A percentile compares a stretch with the other conserved stretches of the same genome.
These are phyloP conservation scores for Diaporthe velutina DNA, from an alignment of 2,329 filamentous ascomycete species.

Conservation along the genomic window DNA sequence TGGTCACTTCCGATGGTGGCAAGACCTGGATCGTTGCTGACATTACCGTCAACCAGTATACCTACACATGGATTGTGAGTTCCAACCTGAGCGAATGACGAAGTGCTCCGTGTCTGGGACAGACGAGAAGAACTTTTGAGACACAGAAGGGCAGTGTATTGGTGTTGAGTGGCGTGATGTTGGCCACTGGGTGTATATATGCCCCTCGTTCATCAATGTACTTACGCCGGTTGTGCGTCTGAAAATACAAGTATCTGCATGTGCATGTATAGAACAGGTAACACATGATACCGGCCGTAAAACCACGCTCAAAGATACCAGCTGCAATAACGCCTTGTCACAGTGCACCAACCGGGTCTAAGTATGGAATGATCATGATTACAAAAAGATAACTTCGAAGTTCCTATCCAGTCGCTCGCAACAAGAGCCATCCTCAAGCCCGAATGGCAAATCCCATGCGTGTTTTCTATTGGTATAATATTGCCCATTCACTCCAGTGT, in stretches of 20 bases:
- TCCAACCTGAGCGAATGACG: no score
- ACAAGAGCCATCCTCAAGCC: conserved; percentile 19
- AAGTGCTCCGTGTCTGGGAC: no score
- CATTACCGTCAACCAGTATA: conserved; percentile 51
- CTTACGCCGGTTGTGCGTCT: background rate
- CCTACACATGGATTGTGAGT: conserved; percentile 15
- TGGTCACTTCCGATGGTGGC: conserved; percentile 49
- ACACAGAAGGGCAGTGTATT: background rate
- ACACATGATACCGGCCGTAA: background rate
- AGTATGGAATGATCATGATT: conserved; percentile 15
- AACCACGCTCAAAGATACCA: background rate
- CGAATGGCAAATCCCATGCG: background rate
- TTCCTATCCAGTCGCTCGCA: conserved; percentile 23
- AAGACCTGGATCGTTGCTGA: conserved; percentile 58
- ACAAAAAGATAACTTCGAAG: conserved; percentile 21
- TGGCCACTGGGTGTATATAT: background rate
- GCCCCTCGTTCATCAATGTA: background rate
- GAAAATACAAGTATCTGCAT: background rate
- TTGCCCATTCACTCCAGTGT: conserved; percentile 21
- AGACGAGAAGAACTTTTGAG: background rate
- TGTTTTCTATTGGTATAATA: conserved; percentile 39
- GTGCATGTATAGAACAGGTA: background rate
- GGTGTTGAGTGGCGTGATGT: background rate
- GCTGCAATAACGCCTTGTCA: background rate
- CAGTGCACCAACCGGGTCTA: background rate